Percentiles rank a stretch among this genome's conserved stretches.
phyloP scores from a whole-genome alignment of 75 land plant genomes.

The Adiantum capillusveneris region DNA sequence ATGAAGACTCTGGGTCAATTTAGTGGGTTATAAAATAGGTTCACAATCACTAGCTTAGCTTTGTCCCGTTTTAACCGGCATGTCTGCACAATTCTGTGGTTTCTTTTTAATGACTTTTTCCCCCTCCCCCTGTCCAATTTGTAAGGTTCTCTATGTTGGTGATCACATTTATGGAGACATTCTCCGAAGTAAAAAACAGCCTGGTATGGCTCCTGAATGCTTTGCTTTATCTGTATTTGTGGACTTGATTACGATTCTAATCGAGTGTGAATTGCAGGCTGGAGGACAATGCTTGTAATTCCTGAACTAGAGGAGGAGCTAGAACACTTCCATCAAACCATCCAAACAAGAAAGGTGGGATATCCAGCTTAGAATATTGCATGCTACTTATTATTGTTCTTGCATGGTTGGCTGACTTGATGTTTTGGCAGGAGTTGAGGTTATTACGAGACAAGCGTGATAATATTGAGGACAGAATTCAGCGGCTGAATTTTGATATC shows the following conservation, averaged over 20 bases:
- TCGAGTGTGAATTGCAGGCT: conserved; percentile 69
- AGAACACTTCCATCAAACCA: conserved; percentile 54
- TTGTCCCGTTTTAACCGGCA: no score
- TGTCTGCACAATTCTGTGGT: no score
- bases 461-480: conserved; percentile 70
- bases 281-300: conserved; percentile 99
- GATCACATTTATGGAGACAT: conserved; percentile 99
- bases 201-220: conserved; percentile 60
- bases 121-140: no score
- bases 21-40: no score
- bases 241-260: no score
- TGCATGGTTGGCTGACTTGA: no score
- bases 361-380: no score
- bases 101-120: no score
- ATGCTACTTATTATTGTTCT: no score
- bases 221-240: neutral
- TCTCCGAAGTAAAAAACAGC: conserved; percentile 91
- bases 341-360: conserved; percentile 53
- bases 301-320: conserved; percentile 94
- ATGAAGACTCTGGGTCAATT: no score
- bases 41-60: no score
- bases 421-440: conserved; percentile 49
- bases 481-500: conserved; percentile 72
- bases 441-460: conserved; percentile 52
- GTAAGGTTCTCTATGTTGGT: conserved; percentile 91